Conservation (phyloP, 2,329 filamentous ascomycete species). For the Penicillium janthinellum region DNA sequence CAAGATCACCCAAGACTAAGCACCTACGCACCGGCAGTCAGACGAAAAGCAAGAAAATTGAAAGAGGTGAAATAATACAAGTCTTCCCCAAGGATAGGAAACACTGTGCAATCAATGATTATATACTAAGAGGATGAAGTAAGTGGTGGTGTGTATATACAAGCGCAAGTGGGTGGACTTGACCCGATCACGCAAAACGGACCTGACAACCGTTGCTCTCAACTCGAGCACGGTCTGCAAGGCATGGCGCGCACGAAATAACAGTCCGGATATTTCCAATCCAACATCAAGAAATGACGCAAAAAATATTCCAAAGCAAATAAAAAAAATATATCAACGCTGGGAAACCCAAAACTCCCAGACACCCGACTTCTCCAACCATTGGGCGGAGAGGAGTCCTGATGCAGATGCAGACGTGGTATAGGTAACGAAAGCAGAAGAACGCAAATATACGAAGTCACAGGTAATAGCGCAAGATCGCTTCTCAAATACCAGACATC, state of each 20-base stretch:
- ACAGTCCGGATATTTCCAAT: slow-evolving; percentile 1
- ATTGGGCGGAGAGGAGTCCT: slow-evolving; percentile 10
- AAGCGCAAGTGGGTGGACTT: background rate
- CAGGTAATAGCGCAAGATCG: background rate
- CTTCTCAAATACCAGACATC: slow-evolving; percentile 2
- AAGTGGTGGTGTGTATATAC: slow-evolving; percentile 8
- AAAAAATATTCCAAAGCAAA: background rate
- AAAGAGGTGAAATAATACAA: background rate
- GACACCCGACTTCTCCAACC: slow-evolving; percentile 11
- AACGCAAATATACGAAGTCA: background rate
- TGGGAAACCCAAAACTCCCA: slow-evolving; percentile 18
- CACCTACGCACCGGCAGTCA: background rate
- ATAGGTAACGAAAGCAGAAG: slow-evolving; percentile 18
- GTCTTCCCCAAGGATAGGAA: background rate
- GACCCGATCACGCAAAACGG: slow-evolving; percentile 7
- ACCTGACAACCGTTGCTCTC: slow-evolving; percentile 7
- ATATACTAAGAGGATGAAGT: background rate
- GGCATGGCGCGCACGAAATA: slow-evolving; percentile 15
- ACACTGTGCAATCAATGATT: background rate
- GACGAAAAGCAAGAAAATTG: background rate
- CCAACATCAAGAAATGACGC: slow-evolving; percentile 7
- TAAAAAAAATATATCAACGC: background rate
- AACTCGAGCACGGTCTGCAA: slow-evolving; percentile 10
- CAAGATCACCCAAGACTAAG: slow-evolving; percentile 10
- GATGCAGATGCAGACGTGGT: slow-evolving; percentile 29